A percentile compares a stretch with the other conserved stretches of the same genome.
Conservation (phyloP, 495 filamentous ascomycete genomes). For the Saxophila tyrrhenica region DNA sequence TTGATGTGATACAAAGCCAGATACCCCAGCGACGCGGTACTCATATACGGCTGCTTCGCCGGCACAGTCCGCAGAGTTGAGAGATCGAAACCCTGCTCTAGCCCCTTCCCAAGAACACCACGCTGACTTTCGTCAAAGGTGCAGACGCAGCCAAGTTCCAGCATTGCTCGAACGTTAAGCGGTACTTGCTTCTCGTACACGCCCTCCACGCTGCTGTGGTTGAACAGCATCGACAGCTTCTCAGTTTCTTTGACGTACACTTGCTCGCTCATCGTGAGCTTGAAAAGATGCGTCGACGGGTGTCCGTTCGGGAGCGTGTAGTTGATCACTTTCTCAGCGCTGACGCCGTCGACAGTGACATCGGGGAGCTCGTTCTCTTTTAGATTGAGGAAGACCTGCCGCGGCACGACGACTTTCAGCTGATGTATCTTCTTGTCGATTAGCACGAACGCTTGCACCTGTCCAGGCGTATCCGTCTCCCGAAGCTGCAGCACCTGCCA, state of each 20-base stretch:
- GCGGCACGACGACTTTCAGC: slow-evolving; percentile 78
- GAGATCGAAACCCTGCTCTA: slow-evolving; percentile 90
- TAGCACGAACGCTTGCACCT: slow-evolving; percentile 79
- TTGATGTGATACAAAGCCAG: slow-evolving; percentile 87
- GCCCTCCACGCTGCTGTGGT: slow-evolving; percentile 89
- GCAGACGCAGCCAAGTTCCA: slow-evolving; percentile 85
- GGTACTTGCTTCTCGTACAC: slow-evolving; percentile 93
- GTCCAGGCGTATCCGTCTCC: slow-evolving; percentile 66
- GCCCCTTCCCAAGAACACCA: slow-evolving; percentile 81
- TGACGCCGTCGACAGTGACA: slow-evolving; percentile 75
- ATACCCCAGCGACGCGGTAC: slow-evolving; percentile 57
- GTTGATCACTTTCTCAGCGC: slow-evolving; percentile 72
- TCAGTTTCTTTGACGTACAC: slow-evolving; percentile 71
- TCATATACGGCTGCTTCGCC: slow-evolving; percentile 61
- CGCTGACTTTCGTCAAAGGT: slow-evolving; percentile 86
- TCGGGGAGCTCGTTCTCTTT: slow-evolving; percentile 78
- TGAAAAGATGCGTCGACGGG: slow-evolving; percentile 86
- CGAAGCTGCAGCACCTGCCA: slow-evolving; percentile 91
- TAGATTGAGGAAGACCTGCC: slow-evolving; percentile 83
- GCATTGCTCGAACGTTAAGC: slow-evolving; percentile 66
- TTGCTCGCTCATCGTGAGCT: slow-evolving; percentile 79
- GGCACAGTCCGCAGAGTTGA: slow-evolving; percentile 55
- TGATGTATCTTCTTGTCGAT: slow-evolving; percentile 85
- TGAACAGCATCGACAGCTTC: slow-evolving; percentile 70
- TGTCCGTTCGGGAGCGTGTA: slow-evolving; percentile 93